phyloP scores from a whole-genome alignment of 2,329 filamentous ascomycete genomes.

The Neophaeococcomyces aloes region DNA sequence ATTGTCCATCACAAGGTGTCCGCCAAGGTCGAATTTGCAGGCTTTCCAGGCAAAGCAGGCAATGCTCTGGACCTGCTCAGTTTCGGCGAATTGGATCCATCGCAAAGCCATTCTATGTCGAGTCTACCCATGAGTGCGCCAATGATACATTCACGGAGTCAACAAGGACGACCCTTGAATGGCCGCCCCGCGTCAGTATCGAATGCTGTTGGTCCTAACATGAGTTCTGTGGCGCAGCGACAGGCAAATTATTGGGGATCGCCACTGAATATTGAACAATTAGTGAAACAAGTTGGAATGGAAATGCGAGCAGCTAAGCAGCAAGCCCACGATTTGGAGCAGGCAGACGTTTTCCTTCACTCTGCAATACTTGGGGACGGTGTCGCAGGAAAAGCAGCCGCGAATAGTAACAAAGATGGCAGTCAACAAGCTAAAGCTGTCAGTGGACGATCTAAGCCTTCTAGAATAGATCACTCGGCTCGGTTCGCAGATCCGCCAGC shows the following conservation, averaged over 20 bases:
- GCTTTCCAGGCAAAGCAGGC: conserved; percentile 62
- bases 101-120: conserved; percentile 60
- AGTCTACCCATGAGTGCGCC: conserved; percentile 57
- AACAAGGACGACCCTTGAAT: conserved; percentile 58
- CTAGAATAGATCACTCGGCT: conserved; percentile 63
- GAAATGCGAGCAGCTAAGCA: conserved; percentile 86
- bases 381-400: conserved; percentile 36
- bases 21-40: conserved; percentile 90
- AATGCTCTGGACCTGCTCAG: conserved; percentile 63
- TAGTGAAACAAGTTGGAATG: conserved; percentile 79
- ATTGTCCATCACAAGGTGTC: conserved; percentile 98
- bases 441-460: conserved; percentile 37
- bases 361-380: conserved; percentile 63
- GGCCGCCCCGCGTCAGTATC: conserved; percentile 49
- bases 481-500: conserved; percentile 89
- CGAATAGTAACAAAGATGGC: conserved; percentile 34
- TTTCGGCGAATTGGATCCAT: conserved; percentile 80
- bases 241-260: conserved; percentile 75
- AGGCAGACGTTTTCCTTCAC: conserved; percentile 72
- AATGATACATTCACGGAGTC: conserved; percentile 55
- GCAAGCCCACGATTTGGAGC: conserved; percentile 73
- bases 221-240: conserved; percentile 54
- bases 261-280: conserved; percentile 85
- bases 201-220: conserved; percentile 46
- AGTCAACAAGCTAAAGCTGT: conserved; percentile 33